A percentile compares a stretch with the other conserved stretches of the same genome.
phyloP scores from a whole-genome alignment of 208 protist species.

The Acanthamoeba royreba region DNA sequence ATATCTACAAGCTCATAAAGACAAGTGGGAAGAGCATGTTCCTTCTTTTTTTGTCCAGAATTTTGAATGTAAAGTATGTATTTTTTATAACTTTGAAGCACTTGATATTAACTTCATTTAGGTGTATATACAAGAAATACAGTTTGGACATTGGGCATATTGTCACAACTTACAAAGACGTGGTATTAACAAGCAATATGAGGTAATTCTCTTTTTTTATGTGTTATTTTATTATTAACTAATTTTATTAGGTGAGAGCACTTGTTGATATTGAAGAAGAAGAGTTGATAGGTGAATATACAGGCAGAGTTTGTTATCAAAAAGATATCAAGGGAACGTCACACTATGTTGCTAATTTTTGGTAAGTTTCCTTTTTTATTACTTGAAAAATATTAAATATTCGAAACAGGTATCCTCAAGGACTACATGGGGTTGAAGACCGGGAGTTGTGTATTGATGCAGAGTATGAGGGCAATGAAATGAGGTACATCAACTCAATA shows the following conservation, averaged over 20 bases:
- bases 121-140: neutral
- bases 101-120: neutral
- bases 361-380: neutral
- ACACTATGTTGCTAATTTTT: constrained; percentile 31
- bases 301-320: neutral
- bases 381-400: too few relatives aligned
- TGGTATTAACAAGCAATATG: neutral
- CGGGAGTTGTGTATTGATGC: constrained; percentile 5
- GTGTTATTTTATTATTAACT: neutral
- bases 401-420: neutral
- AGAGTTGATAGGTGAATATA: constrained; percentile 14
- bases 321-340: neutral
- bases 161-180: neutral
- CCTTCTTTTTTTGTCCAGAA: too few relatives aligned
- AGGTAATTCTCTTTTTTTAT: neutral
- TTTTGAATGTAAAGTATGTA: neutral
- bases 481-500: constrained; percentile 16
- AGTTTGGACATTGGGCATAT: neutral
- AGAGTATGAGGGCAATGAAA: constrained; percentile 11
- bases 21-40: too few relatives aligned
- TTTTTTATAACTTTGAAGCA: neutral
- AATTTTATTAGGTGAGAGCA: neutral
- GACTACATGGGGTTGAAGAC: neutral
- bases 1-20: too few relatives aligned
- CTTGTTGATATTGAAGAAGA: neutral